Evolutionary conservation across 345 rosid genomes (phyloP), one percentile per base, ranked within the genome.

Genomic region (Rubroshorea leprosula): DNA sequence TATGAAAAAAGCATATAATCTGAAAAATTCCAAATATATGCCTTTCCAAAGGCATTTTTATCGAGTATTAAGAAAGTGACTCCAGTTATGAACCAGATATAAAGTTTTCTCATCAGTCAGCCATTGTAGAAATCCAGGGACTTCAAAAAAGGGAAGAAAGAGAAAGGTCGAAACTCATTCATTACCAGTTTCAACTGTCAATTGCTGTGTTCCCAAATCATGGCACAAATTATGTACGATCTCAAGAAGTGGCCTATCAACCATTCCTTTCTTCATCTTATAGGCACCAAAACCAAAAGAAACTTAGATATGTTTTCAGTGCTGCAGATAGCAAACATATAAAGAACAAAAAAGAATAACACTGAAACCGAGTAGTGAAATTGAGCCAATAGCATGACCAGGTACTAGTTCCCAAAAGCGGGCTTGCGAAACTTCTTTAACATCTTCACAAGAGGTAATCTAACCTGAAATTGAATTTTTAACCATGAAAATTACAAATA

Each of bases 361-460:
- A 18, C 51, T 55, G 15, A 31, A 13, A 23, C 75, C 97, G 94
- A 77, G 86, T 46, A 93, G 72, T 47, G 83, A 73, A 57, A 93
- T 71, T 24, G 96, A 86, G 53, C 99, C 97, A 57, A 87, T 83
- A 58, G 75, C 82, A 70, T 89, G 97, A 39, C 97, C 96, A 26
- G 97, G 99, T 47, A 89, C 91, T 63, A 85, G 69, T 78, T 89
- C 99, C 97, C 99, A 93, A 63, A 93, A 87, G 52, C 92, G 88
- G 55, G 97, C 90, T 67, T 83, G 76, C 18, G 86, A 76, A 54
- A 86, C 86, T 71, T 93, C 94, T 5, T 35, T 48, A 56, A 87
- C 88, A 72, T 85, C 99, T 74, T 82, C 96, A 11, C 72, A 82
- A 68, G 82, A 74, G 54, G 81, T 57, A 57, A 93, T 80, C 97